These are phyloP conservation scores for Rubus parviflorus DNA, from an alignment of 306 rosid genomes.

Conservation along the genomic window DNA sequence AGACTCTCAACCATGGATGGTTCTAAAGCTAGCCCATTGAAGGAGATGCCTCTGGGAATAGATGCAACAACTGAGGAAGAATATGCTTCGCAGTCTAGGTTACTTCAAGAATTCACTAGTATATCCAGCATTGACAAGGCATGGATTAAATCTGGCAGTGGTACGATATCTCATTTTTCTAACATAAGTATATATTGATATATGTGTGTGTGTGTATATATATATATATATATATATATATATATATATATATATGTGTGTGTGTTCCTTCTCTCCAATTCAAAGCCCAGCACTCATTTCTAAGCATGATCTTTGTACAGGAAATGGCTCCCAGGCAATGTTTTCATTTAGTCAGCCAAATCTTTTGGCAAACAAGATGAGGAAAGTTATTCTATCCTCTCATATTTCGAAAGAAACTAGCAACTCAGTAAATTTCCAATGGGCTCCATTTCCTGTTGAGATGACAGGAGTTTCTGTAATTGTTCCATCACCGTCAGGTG, in stretches of 20 bases:
- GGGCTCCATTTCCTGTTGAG: slow-evolving; percentile 83
- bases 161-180: slow-evolving; percentile 31
- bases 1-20: slow-evolving; percentile 53
- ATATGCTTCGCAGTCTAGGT: slow-evolving; percentile 57
- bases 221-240: not conserved
- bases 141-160: slow-evolving; percentile 55
- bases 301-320: slow-evolving; percentile 24
- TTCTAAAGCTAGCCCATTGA: slow-evolving; percentile 32
- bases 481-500: slow-evolving; percentile 78
- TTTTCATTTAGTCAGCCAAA: slow-evolving; percentile 58
- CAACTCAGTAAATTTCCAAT: slow-evolving; percentile 45
- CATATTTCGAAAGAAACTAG: slow-evolving; percentile 44
- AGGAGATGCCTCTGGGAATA: slow-evolving; percentile 52
- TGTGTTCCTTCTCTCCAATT: not conserved
- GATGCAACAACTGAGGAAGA: slow-evolving; percentile 62
- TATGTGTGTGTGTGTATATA: not conserved
- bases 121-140: slow-evolving; percentile 74
- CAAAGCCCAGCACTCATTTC: not conserved
- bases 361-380: slow-evolving; percentile 65
- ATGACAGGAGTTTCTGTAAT: slow-evolving; percentile 57
- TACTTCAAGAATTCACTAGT: slow-evolving; percentile 61
- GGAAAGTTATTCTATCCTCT: slow-evolving; percentile 50
- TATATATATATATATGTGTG: not conserved
- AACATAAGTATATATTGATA: slow-evolving; percentile 2
- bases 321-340: slow-evolving; percentile 54